Evolutionary conservation across 805 yeast species (phyloP).

Genomic region (Ogataea nonfermentans): DNA sequence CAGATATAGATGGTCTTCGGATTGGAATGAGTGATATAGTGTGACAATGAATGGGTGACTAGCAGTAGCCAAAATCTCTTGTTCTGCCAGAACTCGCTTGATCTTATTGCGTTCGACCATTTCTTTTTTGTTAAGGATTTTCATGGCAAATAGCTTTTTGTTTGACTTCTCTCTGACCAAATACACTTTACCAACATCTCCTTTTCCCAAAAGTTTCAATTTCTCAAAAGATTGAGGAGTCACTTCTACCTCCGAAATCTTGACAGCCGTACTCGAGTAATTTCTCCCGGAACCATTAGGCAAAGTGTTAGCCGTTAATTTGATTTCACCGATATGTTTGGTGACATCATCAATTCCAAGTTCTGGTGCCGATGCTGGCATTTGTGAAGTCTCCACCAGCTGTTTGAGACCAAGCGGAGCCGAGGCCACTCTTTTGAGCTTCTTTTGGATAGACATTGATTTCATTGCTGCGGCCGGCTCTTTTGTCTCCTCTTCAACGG

Average conservation of each 20-base stretch:
- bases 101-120: conserved; percentile 95
- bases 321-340: conserved; percentile 39
- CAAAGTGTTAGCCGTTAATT: conserved; percentile 14
- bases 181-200: conserved; percentile 97
- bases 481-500: conserved; percentile 1
- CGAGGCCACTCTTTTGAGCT: conserved; percentile 74
- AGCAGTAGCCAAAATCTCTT: conserved; percentile 90
- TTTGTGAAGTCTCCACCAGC: conserved; percentile 23
- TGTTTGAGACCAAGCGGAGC: conserved; percentile 66
- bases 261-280: conserved; percentile 73
- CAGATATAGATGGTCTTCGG: conserved; percentile 83
- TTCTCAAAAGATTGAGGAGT: conserved; percentile 86
- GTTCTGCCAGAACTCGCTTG: conserved; percentile 93
- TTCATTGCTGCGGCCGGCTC: conserved; percentile 1
- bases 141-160: conserved; percentile 84
- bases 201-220: conserved; percentile 87
- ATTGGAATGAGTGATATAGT: conserved; percentile 92
- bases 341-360: conserved; percentile 18
- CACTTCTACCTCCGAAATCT: conserved; percentile 74
- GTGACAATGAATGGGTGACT: conserved; percentile 98
- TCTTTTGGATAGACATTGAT: conserved; percentile 34
- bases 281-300: conserved; percentile 41
- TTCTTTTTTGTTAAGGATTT: conserved; percentile 82
- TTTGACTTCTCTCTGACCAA: conserved; percentile 80
- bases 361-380: conserved; percentile 15